Evolutionary conservation across 768 basidiomycete species (phyloP), one percentile per base, ranked within the genome.

Genomic region (Chalciporus pseudorubinellus): DNA sequence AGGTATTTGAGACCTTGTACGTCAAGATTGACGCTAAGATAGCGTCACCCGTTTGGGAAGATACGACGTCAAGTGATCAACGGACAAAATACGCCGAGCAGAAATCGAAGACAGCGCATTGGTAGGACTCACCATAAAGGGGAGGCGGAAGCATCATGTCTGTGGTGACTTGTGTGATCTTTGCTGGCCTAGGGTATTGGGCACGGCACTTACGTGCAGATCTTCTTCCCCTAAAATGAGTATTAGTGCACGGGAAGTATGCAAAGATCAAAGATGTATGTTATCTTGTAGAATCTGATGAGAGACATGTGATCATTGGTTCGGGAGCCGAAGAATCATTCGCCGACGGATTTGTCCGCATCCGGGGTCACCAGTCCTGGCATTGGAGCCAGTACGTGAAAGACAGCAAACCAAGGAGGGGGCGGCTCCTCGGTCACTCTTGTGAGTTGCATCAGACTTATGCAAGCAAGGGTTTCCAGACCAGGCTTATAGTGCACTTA

Each of bases 1-100:
- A 33, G 12, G 11, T 40, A 8, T 36, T 13, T 12, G 10, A 31
- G 39, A 44, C 12, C 36, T 44, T 51, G 42, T 47, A n/a, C 36
- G 43, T 16, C 43, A 19, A 55, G 59, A 65, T 52, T 56, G 50
- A 52, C 52, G 46, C 56, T 46, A 48, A 49, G 62, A 64, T 60
- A 16, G 18, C 13, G 26, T 7, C 19, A 29, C 46, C 8, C 14
- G 14, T 42, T 46, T 18, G 12, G 29, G 29, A 31, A 44, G 48
- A 33, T 36, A 54, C 39, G 18, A 28, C 18, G 12, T 24, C 39
- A 44, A 33, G 41, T 26, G 29, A 20, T n/a, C 8, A 36, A 16
- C 6, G 26, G 47, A 45, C 43, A 43, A 46, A 16, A 41, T 46
- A 41, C 38, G 34, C 28, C 8, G 6, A 44, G 29, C 31, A 36